Percentiles rank a stretch among this genome's conserved stretches.
phyloP scores from a whole-genome alignment of 1,139 yeast species.

The Hyphopichia khmerensis region DNA sequence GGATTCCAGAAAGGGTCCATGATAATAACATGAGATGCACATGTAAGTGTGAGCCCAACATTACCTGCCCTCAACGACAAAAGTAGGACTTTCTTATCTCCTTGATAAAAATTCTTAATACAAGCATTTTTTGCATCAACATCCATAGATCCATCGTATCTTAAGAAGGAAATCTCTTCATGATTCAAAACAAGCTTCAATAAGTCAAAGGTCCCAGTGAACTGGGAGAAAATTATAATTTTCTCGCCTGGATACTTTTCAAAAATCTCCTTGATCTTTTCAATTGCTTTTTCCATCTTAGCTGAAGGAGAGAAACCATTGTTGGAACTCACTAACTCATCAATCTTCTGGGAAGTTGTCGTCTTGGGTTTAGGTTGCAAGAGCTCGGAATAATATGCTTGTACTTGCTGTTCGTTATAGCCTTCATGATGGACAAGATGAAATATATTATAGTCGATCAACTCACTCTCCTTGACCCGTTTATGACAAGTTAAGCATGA shows the following conservation, averaged over 20 bases:
- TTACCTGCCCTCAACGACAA: constrained; percentile 89
- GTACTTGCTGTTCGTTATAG: constrained; percentile 9
- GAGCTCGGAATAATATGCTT: constrained; percentile 5
- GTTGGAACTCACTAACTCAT: constrained; percentile 26
- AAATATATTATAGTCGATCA: constrained; percentile 53
- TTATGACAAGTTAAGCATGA: constrained; percentile 54
- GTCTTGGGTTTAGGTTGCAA: constrained; percentile 2
- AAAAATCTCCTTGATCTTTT: constrained; percentile 43
- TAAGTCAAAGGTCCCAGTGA: constrained; percentile 74
- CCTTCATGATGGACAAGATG: constrained; percentile 41
- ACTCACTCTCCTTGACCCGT: constrained; percentile 36
- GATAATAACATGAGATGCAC: constrained; percentile 87
- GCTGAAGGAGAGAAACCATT: constrained; percentile 49
- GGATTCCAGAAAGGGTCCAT: constrained; percentile 98
- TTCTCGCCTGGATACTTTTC: constrained; percentile 53
- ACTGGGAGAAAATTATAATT: constrained; percentile 79
- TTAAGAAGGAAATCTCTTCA: constrained; percentile 48
- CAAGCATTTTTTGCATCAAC: constrained; percentile 61
- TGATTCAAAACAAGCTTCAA: constrained; percentile 56
- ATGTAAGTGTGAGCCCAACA: constrained; percentile 87
- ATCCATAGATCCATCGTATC: constrained; percentile 83
- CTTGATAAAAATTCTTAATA: constrained; percentile 62
- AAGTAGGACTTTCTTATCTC: constrained; percentile 53
- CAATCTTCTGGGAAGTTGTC: constrained; percentile 17
- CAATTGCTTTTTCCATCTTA: constrained; percentile 52